Conservation (phyloP, 495 filamentous ascomycete genomes). For the Xanthoparmelia taractica region DNA sequence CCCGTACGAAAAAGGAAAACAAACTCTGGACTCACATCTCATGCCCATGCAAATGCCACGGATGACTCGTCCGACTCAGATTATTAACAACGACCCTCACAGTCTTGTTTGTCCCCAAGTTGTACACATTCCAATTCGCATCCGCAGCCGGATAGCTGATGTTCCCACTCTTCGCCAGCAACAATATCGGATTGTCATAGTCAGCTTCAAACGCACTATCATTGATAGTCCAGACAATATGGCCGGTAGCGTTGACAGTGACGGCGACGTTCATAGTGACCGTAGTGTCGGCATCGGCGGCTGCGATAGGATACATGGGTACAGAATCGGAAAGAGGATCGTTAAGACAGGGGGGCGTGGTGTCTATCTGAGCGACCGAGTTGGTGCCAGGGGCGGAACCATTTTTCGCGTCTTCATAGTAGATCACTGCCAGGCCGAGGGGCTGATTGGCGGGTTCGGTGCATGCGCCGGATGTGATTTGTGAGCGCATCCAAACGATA, state of each 20-base stretch:
- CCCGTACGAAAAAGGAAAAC: neutral
- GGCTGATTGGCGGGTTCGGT: slow-evolving; percentile 23
- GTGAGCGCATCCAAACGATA: slow-evolving; percentile 36
- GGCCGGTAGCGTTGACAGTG: slow-evolving; percentile 26
- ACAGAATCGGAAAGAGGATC: slow-evolving; percentile 28
- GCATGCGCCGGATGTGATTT: slow-evolving; percentile 18
- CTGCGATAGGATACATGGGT: slow-evolving; percentile 24
- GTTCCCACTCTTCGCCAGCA: slow-evolving; percentile 30
- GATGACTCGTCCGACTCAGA: slow-evolving; percentile 9
- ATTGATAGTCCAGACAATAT: slow-evolving; percentile 30
- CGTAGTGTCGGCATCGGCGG: slow-evolving; percentile 25
- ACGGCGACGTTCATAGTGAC: slow-evolving; percentile 26
- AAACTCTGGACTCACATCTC: slow-evolving; percentile 6
- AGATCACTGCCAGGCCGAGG: slow-evolving; percentile 31
- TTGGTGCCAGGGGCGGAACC: slow-evolving; percentile 19
- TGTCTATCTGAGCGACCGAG: slow-evolving; percentile 17
- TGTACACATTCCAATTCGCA: slow-evolving; percentile 18
- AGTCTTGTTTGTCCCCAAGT: slow-evolving; percentile 16
- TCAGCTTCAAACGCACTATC: slow-evolving; percentile 29
- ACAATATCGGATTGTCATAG: slow-evolving; percentile 34
- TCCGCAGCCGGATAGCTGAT: slow-evolving; percentile 19
- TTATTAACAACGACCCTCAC: slow-evolving; percentile 19
- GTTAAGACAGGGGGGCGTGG: slow-evolving; percentile 26
- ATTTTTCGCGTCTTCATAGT: slow-evolving; percentile 34
- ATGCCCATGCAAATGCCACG: slow-evolving; percentile 23